phyloP scores from a whole-genome alignment of 73 alveolate species.

The Tetrahymena borealis region DNA sequence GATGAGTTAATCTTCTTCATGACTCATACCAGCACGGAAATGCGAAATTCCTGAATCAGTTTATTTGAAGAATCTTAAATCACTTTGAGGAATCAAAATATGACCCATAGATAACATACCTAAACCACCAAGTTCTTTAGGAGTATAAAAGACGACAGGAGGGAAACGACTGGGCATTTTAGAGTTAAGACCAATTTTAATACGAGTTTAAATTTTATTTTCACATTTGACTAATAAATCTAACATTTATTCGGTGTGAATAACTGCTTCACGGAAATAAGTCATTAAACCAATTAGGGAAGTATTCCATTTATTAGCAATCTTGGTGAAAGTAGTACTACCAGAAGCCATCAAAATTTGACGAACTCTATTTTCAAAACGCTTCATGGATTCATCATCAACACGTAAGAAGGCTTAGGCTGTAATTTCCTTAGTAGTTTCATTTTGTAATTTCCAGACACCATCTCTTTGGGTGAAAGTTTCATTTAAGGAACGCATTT shows the following conservation, averaged over 20 bases:
- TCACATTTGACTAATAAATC: slow-evolving; percentile 98
- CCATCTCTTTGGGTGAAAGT: slow-evolving; percentile 99
- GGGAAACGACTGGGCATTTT: slow-evolving; percentile 99
- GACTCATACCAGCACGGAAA: slow-evolving; percentile 98
- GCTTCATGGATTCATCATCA: slow-evolving; percentile 97
- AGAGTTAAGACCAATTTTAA: slow-evolving; percentile 98
- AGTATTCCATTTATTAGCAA: slow-evolving; percentile 99
- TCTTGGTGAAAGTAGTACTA: slow-evolving; percentile 98
- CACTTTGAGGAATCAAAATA: slow-evolving; percentile 98
- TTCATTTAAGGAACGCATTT: slow-evolving; percentile 81
- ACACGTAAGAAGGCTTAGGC: slow-evolving; percentile 99
- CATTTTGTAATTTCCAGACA: slow-evolving; percentile 99
- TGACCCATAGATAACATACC: slow-evolving; percentile 98
- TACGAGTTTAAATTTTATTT: slow-evolving; percentile 96
- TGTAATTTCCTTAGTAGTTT: slow-evolving; percentile 97
- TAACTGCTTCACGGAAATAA: slow-evolving; percentile 98
- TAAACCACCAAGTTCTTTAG: slow-evolving; percentile 66
- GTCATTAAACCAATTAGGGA: slow-evolving; percentile 95
- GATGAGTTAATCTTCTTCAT: slow-evolving; percentile 98
- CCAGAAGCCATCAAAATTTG: slow-evolving; percentile 99
- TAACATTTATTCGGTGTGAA: slow-evolving; percentile 97
- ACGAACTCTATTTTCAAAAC: slow-evolving; percentile 96
- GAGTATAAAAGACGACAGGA: slow-evolving; percentile 99
- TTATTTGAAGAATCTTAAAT: slow-evolving; percentile 95
- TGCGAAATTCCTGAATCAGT: slow-evolving; percentile 98